Percentiles rank a stretch among this genome's conserved stretches.
Conservation (phyloP, 2,329 filamentous ascomycete genomes). For the Fusarium globosum region DNA sequence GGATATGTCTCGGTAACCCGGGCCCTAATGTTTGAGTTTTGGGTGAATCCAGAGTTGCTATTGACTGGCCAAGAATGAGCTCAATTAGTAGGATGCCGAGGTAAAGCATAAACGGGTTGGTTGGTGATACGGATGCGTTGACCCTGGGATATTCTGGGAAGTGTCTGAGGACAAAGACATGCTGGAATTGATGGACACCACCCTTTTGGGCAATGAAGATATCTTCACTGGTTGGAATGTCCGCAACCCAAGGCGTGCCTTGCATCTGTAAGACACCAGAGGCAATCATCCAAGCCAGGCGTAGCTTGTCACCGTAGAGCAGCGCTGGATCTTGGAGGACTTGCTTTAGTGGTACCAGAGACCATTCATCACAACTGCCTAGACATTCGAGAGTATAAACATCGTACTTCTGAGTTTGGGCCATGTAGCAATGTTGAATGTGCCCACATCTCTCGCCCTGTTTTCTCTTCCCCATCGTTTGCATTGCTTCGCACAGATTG, state of each 20-base stretch:
- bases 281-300: background rate
- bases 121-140: background rate
- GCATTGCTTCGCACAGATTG: background rate
- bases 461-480: background rate
- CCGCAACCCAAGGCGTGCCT: background rate
- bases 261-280: background rate
- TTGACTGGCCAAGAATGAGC: background rate
- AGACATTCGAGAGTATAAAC: background rate
- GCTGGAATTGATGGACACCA: background rate
- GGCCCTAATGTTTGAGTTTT: rapidly evolving
- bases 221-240: background rate
- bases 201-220: background rate
- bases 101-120: background rate
- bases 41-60: background rate
- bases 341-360: background rate
- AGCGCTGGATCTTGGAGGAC: background rate
- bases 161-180: background rate
- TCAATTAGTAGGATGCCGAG: background rate
- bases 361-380: background rate
- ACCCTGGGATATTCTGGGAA: background rate
- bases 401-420: rapidly evolving
- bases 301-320: background rate
- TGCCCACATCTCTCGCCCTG: background rate
- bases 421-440: background rate
- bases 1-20: background rate